Evolutionary conservation across 1,284 basidiomycete species (phyloP).

Genomic region (Rugosomyces carneus): DNA sequence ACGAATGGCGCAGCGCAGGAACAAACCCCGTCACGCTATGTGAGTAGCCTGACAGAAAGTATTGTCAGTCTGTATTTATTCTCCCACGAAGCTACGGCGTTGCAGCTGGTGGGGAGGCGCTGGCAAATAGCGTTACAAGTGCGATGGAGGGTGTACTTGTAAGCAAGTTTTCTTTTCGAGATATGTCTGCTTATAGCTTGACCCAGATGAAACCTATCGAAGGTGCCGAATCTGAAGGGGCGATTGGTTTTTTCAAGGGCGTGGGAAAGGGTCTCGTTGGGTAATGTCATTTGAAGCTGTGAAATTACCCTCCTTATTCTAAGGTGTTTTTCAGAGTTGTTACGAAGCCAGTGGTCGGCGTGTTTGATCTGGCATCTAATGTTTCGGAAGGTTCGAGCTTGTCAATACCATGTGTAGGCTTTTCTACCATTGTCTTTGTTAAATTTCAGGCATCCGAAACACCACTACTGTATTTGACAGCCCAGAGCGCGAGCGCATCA

Average conservation of each 20-base stretch:
- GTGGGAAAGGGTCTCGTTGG: conserved; percentile 96
- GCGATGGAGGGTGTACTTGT: conserved; percentile 96
- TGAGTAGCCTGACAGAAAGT: conserved; percentile 31
- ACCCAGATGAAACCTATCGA: conserved; percentile 88
- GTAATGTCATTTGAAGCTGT: conserved; percentile 33
- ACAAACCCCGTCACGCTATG: conserved; percentile 95
- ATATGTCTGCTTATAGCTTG: not conserved
- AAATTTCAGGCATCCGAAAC: conserved; percentile 76
- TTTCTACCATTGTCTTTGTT: not conserved
- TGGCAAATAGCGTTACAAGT: conserved; percentile 91
- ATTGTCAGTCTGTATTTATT: conserved; percentile 10
- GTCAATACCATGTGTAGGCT: not conserved
- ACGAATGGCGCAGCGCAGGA: conserved; percentile 84
- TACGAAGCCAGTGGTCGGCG: conserved; percentile 95
- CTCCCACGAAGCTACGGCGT: conserved; percentile 74
- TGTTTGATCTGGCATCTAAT: conserved; percentile 94
- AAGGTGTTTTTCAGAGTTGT: conserved; percentile 53
- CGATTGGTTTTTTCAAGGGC: conserved; percentile 96
- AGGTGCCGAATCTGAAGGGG: conserved; percentile 92
- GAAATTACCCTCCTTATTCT: conserved; percentile 6
- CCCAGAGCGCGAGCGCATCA: conserved; percentile 83
- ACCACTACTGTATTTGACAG: conserved; percentile 98
- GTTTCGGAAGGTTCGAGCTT: conserved; percentile 73
- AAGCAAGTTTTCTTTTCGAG: conserved; percentile 22
- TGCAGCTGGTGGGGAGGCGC: conserved; percentile 88